Conservation (phyloP, 1,284 basidiomycete genomes). For the Grifola frondosa region DNA sequence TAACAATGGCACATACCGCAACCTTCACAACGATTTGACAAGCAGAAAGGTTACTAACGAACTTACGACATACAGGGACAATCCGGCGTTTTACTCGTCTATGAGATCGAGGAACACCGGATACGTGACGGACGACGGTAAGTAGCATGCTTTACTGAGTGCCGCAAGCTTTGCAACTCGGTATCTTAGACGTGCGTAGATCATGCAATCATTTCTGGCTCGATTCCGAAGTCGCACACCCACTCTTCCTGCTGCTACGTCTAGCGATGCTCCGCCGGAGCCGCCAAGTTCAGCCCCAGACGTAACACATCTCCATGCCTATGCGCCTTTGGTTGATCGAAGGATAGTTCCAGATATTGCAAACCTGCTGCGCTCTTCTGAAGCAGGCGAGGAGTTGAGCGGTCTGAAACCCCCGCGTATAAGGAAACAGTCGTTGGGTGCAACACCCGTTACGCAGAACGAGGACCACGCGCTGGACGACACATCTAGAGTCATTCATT, state of each 20-base stretch:
- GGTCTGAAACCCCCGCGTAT: constrained; percentile 26
- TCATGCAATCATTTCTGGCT: constrained; percentile 37
- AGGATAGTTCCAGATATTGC: constrained; percentile 26
- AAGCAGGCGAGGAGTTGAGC: constrained; percentile 4
- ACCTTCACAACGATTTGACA: no score
- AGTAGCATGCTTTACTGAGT: background rate
- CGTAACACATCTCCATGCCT: constrained; percentile 11
- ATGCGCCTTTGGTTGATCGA: constrained; percentile 19
- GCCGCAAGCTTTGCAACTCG: background rate
- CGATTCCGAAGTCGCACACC: constrained; percentile 36
- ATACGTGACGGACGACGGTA: no score
- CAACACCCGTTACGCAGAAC: no score
- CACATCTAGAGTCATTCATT: no score
- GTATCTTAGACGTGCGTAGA: background rate
- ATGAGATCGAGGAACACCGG: no score
- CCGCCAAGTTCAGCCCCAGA: background rate
- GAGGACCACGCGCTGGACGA: no score
- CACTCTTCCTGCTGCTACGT: constrained; percentile 12
- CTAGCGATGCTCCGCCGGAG: constrained; percentile 6
- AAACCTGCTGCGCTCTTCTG: constrained; percentile 24
- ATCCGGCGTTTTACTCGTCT: no score
- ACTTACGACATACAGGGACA: no score
- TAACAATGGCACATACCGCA: no score
- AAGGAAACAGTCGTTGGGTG: constrained; percentile 20
- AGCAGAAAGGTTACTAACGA: no score